Conservation (phyloP, 1,284 basidiomycete genomes). For the Microbotryomycetes sp. region DNA sequence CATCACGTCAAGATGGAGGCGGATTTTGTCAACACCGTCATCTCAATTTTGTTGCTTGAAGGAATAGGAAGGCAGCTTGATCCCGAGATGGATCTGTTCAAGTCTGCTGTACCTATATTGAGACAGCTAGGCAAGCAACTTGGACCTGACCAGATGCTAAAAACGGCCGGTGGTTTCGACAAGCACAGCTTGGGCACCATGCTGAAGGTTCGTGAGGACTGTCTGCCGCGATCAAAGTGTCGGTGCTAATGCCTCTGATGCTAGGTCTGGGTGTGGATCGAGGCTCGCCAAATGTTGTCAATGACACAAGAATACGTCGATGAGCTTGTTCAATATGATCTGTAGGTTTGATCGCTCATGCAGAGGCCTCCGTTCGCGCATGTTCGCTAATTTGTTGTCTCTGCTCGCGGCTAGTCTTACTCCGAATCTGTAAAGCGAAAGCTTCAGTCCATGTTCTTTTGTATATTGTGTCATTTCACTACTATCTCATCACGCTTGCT, state of each 20-base stretch:
- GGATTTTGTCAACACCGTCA: constrained; percentile 97
- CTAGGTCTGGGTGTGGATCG: constrained; percentile 83
- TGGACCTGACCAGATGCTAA: constrained; percentile 65
- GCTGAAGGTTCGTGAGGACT: constrained; percentile 58
- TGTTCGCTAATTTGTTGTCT: not conserved
- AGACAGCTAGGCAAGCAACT: constrained; percentile 82
- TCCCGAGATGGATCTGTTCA: constrained; percentile 86
- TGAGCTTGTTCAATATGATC: constrained; percentile 45
- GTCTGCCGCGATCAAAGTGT: not conserved
- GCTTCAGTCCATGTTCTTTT: too few relatives aligned
- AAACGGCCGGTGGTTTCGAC: constrained; percentile 51
- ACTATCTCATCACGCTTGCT: too few relatives aligned
- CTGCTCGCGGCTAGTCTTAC: not conserved
- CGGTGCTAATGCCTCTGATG: not conserved
- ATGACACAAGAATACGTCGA: constrained; percentile 68
- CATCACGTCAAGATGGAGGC: constrained; percentile 99
- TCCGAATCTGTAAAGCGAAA: not conserved
- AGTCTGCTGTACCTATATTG: constrained; percentile 82
- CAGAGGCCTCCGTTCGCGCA: not conserved
- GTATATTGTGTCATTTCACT: too few relatives aligned
- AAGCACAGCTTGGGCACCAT: constrained; percentile 67
- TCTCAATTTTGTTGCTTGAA: constrained; percentile 86
- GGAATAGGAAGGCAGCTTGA: constrained; percentile 93
- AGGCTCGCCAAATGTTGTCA: constrained; percentile 77
- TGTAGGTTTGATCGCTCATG: constrained; percentile 10